Base-by-base conservation (phyloP, 2,329 filamentous ascomycete genomes). In the Samsoniella hepiali region DNA sequence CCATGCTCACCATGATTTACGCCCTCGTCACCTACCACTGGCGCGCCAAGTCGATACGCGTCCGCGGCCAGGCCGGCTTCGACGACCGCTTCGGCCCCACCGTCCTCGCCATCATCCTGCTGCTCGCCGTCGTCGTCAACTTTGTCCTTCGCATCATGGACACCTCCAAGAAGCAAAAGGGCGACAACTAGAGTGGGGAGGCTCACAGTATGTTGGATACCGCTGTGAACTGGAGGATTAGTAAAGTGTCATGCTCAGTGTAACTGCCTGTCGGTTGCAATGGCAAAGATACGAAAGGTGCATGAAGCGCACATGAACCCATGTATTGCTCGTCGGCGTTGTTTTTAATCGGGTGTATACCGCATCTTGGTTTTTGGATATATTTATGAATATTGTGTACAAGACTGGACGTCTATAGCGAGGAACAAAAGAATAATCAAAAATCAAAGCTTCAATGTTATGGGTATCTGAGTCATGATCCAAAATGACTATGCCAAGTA, bases 51-150 rank as follows among this genome's bases (percentile, higher is more conserved):
- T 96, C 91, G 68, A 99, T 99, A 73, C 82, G 95, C 64, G 86
- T 91, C 78, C 85, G 94, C 67, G 95, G 95, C 9, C 93, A 97
- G 81, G 91, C 92, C 62, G 95, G 95, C 29, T 98, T 99, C 74
- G 95, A 99, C 75, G 95, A 99, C 81, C 87, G 93, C 49, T 93
- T 97, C 72, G 95, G 95, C 8, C 95, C 95, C 5, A 97, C 93
- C 0, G 86, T 98, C 58, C 78, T 99, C 76, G 91, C 94, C 56
- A 84, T 97, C 70, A 90, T 94, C 61, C 80, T 99, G 68, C 79
- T 97, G 71, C 83, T 91, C 55, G 95, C 94, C 15, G 91, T 99
- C n/a, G 82, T 97, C 61, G 91, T 97, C 72, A 99, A 99, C 81
- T 98, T 99, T 75, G 88, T 96, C 44, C 80, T 99, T 73, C 85